phyloP scores from a whole-genome alignment of 495 filamentous ascomycete species.

The Hypoxylon lienhwacheense region DNA sequence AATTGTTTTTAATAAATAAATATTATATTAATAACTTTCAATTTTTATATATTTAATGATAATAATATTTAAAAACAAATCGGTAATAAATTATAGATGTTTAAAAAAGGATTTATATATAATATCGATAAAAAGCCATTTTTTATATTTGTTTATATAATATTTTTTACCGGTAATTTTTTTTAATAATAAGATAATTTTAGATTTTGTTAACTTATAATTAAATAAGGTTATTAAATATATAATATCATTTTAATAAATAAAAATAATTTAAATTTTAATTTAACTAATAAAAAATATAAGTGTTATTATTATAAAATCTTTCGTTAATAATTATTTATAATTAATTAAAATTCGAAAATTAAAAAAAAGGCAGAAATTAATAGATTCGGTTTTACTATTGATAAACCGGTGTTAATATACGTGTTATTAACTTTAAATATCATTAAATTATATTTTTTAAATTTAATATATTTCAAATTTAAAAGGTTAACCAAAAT shows the following conservation, averaged over 20 bases:
- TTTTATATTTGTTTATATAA: not conserved
- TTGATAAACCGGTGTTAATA: not conserved
- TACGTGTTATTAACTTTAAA: not conserved
- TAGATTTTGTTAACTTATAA: not conserved
- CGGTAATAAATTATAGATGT: not conserved
- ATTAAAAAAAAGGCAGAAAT: not conserved
- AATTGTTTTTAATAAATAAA: not conserved
- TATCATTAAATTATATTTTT: not conserved
- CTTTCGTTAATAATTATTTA: not conserved
- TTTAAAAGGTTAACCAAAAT: not conserved
- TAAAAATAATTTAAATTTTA: not conserved
- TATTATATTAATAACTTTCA: not conserved
- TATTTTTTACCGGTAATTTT: not conserved
- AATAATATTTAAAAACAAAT: not conserved
- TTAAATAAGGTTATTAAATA: not conserved
- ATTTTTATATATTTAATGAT: not conserved
- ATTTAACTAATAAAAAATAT: not conserved
- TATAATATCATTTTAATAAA: not conserved
- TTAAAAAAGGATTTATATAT: not conserved
- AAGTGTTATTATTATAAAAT: not conserved
- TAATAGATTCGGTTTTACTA: not conserved
- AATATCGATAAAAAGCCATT: not conserved
- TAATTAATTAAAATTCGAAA: not conserved
- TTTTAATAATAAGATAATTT: not conserved
- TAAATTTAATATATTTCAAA: not conserved